Evolutionary conservation across 768 basidiomycete genomes (phyloP), one percentile per base, ranked within the genome.

Genomic region (Collybia mongolica): DNA sequence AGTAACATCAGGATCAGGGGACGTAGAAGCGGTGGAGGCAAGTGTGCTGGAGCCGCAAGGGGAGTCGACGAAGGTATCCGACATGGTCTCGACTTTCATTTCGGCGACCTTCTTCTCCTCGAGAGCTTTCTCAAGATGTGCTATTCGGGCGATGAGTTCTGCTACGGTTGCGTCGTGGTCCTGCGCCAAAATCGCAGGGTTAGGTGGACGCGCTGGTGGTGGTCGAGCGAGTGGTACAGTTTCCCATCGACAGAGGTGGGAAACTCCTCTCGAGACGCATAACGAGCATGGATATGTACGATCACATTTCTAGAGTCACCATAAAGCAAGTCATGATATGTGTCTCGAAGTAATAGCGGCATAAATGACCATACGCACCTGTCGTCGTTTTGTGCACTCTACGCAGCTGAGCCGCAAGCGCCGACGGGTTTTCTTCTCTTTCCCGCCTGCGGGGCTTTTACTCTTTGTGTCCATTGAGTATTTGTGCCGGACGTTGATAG

Each of bases 301-400:
- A 58, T 76, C 79, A 54, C 79, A 82, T 74, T 79, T 77, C 81
- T 81, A 32, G 17, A 24, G 12, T 11, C 43, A 18, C 28, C 15
- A 26, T 15, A 18, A 29, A 35, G 28, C 37, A 39, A 37, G 45
- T 14, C 26, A 32, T 32, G 32, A 32, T 32, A 3, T 32, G 9
- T 32, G 32, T 32, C 32, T 32, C 32, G 32, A 32, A 9, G n/a
- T 14, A n/a, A n/a, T n/a, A n/a, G n/a, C n/a, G n/a, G 40, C 12
- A 38, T n/a, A 46, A 22, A 7, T 26, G 7, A 4, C 45, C 37
- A 37, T 35, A 61, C 72, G 53, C 54, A 77, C 79, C 69, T 80
- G 80, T 49, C 79, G 69, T 43, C 79, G 71, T 58, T 78, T 80
- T 1, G 81, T 77, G 55, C 80, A 81, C 57, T 81, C 79, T 6